Conservation (phyloP, 129 eudicot species). For the Sambucus nigra region DNA sequence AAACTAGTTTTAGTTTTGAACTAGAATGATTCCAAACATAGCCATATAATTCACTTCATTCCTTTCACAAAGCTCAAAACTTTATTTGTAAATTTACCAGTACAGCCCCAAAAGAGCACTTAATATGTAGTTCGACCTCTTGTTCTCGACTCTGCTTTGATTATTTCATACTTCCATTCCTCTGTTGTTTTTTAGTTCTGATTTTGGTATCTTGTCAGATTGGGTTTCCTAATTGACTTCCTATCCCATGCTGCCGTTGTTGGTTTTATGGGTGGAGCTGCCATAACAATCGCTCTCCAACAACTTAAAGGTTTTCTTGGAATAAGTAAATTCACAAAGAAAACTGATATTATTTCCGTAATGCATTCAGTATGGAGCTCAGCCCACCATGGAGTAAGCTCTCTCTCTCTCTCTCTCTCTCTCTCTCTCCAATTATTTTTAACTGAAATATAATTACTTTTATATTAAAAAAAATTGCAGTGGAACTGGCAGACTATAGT, state of each 20-base stretch:
- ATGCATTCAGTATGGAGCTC: conserved; percentile 49
- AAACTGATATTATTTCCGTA: conserved; percentile 59
- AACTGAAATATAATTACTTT: neutral
- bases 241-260: conserved; percentile 83
- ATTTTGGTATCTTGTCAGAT: conserved; percentile 26
- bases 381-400: conserved; percentile 57
- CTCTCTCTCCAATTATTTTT: neutral
- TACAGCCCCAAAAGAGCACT: too few relatives aligned
- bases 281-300: conserved; percentile 80
- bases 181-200: neutral
- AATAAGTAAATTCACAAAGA: conserved; percentile 54
- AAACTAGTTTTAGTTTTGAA: too few relatives aligned
- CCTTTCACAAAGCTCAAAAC: too few relatives aligned
- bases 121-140: neutral
- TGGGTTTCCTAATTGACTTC: conserved; percentile 70
- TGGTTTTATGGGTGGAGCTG: conserved; percentile 87
- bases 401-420: conserved; percentile 12
- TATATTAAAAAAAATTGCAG: conserved; percentile 21
- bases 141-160: too few relatives aligned
- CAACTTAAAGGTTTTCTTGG: conserved; percentile 88
- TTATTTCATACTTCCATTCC: too few relatives aligned
- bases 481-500: conserved; percentile 92
- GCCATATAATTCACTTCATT: too few relatives aligned
- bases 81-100: too few relatives aligned
- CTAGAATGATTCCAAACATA: too few relatives aligned